Percentiles rank a stretch among this genome's conserved stretches.
Conservation (phyloP, 2,329 filamentous ascomycete genomes). For the Lachnellula arida region DNA sequence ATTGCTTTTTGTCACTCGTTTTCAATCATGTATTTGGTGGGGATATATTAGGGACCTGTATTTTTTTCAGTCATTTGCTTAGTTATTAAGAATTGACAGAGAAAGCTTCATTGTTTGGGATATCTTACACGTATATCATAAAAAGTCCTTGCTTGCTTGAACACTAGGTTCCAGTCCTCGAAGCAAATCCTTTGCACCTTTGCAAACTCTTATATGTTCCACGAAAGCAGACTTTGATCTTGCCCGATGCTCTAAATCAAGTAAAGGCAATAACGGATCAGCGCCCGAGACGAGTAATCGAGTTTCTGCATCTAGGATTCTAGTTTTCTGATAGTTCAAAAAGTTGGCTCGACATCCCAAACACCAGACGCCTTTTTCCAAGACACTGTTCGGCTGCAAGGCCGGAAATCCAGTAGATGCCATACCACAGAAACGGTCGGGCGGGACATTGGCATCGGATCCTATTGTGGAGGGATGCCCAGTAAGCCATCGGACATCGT, state of each 20-base stretch:
- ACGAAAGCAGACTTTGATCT: slow-evolving; percentile 1
- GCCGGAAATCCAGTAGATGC: neutral
- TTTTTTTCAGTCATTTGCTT: neutral
- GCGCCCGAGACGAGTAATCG: neutral
- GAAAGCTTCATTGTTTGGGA: neutral
- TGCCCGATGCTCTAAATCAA: slow-evolving; percentile 2
- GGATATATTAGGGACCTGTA: neutral
- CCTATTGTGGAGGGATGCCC: neutral
- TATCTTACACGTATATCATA: neutral
- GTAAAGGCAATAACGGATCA: neutral
- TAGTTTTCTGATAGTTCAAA: neutral
- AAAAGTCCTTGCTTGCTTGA: neutral
- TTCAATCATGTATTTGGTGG: neutral
- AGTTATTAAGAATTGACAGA: neutral
- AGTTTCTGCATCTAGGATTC: neutral
- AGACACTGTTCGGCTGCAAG: neutral
- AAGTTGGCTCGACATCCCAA: slow-evolving; percentile 2
- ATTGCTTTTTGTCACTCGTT: neutral
- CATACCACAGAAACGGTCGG: neutral
- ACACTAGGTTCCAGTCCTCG: neutral
- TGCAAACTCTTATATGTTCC: neutral
- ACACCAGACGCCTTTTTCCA: neutral
- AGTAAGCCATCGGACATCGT: neutral
- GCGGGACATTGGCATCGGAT: neutral
- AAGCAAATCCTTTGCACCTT: slow-evolving; percentile 1